These are phyloP conservation scores for Aristolochia fimbriata DNA, from an alignment of 164 flowering plant species.

Conservation along the genomic window DNA sequence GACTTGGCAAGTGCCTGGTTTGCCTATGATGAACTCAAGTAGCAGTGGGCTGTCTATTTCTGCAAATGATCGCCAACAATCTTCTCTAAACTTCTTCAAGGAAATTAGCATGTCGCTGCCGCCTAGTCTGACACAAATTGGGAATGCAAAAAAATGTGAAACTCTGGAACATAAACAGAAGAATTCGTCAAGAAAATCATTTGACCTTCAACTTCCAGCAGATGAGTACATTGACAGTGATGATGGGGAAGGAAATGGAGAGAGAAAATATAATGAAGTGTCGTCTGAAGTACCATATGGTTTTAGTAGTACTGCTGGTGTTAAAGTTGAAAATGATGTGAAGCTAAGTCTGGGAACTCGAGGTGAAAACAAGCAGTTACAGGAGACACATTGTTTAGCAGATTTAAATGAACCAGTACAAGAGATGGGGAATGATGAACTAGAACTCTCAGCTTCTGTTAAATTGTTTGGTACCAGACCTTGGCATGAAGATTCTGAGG, in stretches of 20 bases:
- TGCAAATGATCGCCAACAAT: conserved; percentile 32
- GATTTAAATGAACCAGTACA: conserved; percentile 75
- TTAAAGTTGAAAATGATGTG: conserved; percentile 17
- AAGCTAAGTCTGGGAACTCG: conserved; percentile 27
- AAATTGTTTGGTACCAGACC: conserved; percentile 21
- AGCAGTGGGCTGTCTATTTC: conserved; percentile 34
- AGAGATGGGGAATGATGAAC: conserved; percentile 28
- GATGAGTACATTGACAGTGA: conserved; percentile 70
- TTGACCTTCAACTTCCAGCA: conserved; percentile 88
- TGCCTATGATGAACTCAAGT: conserved; percentile 30
- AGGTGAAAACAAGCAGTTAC: conserved; percentile 12
- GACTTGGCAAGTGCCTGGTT: conserved; percentile 31
- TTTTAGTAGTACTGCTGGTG: conserved; percentile 15
- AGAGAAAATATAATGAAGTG: conserved; percentile 17
- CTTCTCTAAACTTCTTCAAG: conserved; percentile 36
- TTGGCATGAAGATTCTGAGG: conserved; percentile 9
- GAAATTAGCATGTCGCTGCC: conserved; percentile 29
- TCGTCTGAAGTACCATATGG: conserved; percentile 10
- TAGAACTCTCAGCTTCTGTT: conserved; percentile 22
- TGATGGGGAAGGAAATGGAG: conserved; percentile 30
- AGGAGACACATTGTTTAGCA: conserved; percentile 27
- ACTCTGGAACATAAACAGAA: conserved; percentile 45
- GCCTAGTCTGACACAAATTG: conserved; percentile 30
- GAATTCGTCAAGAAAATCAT: conserved; percentile 47
- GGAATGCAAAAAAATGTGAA: conserved; percentile 33